phyloP scores from a whole-genome alignment of 176 grass and related monocot species.

The Zea luxurians region DNA sequence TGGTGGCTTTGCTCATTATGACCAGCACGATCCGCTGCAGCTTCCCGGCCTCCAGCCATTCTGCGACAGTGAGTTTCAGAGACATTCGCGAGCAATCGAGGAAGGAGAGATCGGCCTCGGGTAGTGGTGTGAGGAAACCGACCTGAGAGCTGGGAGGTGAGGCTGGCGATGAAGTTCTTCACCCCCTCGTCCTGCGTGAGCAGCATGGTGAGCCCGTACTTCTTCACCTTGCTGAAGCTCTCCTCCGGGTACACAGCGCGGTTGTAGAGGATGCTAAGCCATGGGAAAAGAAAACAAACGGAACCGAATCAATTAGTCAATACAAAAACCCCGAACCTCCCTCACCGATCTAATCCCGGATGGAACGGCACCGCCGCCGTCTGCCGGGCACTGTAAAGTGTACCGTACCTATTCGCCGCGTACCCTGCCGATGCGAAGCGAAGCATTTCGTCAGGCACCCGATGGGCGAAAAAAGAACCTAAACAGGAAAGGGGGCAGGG shows the following conservation, averaged over 20 bases:
- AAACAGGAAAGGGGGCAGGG: background rate
- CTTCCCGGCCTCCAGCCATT: slow-evolving; percentile 90
- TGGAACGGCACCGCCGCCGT: background rate
- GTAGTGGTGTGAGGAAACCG: no score
- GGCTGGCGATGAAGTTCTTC: slow-evolving; percentile 62
- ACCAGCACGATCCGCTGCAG: slow-evolving; percentile 91
- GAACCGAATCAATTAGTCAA: background rate
- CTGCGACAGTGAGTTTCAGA: slow-evolving; percentile 31
- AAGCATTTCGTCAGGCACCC: slow-evolving; percentile 41
- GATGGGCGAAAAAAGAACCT: background rate
- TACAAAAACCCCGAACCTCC: background rate
- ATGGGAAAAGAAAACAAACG: background rate
- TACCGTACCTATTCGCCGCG: slow-evolving; percentile 84
- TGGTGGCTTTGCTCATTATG: slow-evolving; percentile 89
- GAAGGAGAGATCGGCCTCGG: background rate
- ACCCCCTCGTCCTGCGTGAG: slow-evolving; percentile 88
- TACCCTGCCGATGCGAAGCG: slow-evolving; percentile 62
- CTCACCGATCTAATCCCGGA: background rate
- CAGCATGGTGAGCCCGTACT: slow-evolving; percentile 91
- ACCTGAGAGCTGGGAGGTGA: slow-evolving; percentile 92
- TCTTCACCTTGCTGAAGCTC: slow-evolving; percentile 95
- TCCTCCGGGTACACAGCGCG: slow-evolving; percentile 89
- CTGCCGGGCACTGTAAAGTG: background rate
- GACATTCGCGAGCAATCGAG: no score
- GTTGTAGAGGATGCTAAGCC: slow-evolving; percentile 80